Base-by-base conservation (phyloP, 2,329 filamentous ascomycete species). In the Ascosphaera aggregata region DNA sequence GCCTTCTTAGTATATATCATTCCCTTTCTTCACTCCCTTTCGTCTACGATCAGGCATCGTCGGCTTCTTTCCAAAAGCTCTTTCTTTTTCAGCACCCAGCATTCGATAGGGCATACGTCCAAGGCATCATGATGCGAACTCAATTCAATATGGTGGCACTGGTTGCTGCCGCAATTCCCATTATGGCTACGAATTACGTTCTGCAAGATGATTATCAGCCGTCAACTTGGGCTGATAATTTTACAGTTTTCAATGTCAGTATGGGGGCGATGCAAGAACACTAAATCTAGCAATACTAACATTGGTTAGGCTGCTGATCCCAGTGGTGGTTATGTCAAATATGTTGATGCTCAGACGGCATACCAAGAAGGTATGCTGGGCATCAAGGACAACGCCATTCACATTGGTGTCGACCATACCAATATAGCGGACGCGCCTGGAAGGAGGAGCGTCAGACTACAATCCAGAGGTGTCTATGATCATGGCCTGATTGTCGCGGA, bases 241-340 rank as follows among this genome's bases (percentile, higher is more conserved):
- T 70, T 49, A 47, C 52, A 20, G 70, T 71, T 52, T 68, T 56
- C 45, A 65, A 61, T 5, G 57, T 60, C 51, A 38, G 56, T 49
- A 18, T 11, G 2, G 19, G 27, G 30, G 31, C 27, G 18, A 40
- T 39, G 36, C 30, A 32, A n/a, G 15, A 7, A 9, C 4, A 13
- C 11, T 32, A n/a, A 3, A 4, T 13, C 40, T 42, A 36, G 45
- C 5, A 3, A 5, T 13, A n/a, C 30, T 17, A 32, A 32, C 34
- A 36, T 22, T 8, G 17, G 22, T 35, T 39, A 63, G 59, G 54
- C 42, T 13, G 16, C 47, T 2, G 81, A 89, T 49, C 80, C 80
- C 0, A 89, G 80, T 2, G 48, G 73, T 44, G 81, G 80, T 22
- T 81, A 73, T 48, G 80, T 89, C 47, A 58, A 69, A 43, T 89